These are phyloP conservation scores for Podaxis sp. DNA, from an alignment of 768 basidiomycete genomes.

Conservation along the genomic window DNA sequence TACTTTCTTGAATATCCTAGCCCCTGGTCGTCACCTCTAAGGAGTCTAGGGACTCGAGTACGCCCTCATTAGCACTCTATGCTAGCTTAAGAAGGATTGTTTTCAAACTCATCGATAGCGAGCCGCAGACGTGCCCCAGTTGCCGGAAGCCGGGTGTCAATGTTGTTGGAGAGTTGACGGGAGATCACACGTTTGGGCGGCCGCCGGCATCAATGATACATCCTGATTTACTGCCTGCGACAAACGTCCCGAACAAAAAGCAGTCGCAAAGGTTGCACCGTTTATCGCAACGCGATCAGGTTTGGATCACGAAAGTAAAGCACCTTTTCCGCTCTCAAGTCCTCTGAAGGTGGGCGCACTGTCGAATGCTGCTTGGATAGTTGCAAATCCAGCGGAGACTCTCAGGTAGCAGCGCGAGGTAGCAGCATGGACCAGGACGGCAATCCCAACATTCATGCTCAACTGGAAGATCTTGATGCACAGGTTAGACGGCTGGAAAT, in stretches of 20 bases:
- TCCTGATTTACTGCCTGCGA: neutral
- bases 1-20: too few species aligned
- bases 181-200: too few species aligned
- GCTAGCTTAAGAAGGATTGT: too few species aligned
- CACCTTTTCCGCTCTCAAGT: neutral
- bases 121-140: too few species aligned
- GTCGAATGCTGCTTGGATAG: neutral
- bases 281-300: neutral
- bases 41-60: too few species aligned
- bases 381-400: neutral
- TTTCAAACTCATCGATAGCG: too few species aligned
- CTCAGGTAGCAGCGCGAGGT: neutral
- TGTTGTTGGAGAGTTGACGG: too few species aligned
- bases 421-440: neutral
- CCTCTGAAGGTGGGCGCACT: neutral
- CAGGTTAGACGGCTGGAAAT: neutral
- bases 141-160: too few species aligned
- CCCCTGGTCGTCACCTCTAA: too few species aligned
- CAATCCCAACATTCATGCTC: neutral
- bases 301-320: neutral
- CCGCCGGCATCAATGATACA: too few species aligned
- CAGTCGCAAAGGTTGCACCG: neutral
- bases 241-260: neutral
- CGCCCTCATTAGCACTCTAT: too few species aligned
- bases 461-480: neutral